Percentiles rank a stretch among this genome's conserved stretches.
phyloP scores from a whole-genome alignment of 495 filamentous ascomycete genomes.

The Penicillium paxilli region DNA sequence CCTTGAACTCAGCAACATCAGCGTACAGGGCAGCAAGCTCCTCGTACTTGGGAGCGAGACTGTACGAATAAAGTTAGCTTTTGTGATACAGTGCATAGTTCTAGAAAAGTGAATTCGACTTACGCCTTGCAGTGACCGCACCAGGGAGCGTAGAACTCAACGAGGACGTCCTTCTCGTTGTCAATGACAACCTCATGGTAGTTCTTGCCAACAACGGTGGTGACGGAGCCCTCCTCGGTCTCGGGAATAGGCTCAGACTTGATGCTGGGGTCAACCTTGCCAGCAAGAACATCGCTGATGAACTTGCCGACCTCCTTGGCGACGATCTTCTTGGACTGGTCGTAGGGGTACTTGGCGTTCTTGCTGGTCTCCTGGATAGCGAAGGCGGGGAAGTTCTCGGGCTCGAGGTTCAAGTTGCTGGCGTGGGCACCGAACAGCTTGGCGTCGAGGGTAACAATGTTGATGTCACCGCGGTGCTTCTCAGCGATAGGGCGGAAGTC shows the following conservation, averaged over 20 bases:
- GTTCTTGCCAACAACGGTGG: constrained; percentile 88
- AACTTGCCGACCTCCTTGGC: constrained; percentile 75
- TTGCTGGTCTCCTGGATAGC: constrained; percentile 95
- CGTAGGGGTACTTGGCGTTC: constrained; percentile 96
- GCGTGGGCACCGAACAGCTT: constrained; percentile 94
- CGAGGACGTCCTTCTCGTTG: constrained; percentile 91
- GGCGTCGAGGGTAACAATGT: constrained; percentile 98
- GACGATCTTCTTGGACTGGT: constrained; percentile 80
- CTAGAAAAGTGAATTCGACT: no score
- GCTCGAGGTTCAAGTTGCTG: constrained; percentile 94
- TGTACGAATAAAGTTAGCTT: constrained; percentile 24
- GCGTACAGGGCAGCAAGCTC: constrained; percentile 83
- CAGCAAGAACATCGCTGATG: constrained; percentile 82
- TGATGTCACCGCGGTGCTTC: constrained; percentile 76
- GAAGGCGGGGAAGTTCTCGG: constrained; percentile 93
- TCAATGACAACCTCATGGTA: constrained; percentile 93
- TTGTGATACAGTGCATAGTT: no score
- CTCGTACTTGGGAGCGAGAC: constrained; percentile 70
- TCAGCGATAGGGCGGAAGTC: constrained; percentile 54
- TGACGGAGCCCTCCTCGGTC: constrained; percentile 86
- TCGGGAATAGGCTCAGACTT: constrained; percentile 98
- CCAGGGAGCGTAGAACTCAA: constrained; percentile 99
- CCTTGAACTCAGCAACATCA: constrained; percentile 64
- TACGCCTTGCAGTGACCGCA: constrained; percentile 99
- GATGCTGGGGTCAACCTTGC: constrained; percentile 91